phyloP scores from a whole-genome alignment of 2,329 filamentous ascomycete species.

The Coniochaeta sp. region DNA sequence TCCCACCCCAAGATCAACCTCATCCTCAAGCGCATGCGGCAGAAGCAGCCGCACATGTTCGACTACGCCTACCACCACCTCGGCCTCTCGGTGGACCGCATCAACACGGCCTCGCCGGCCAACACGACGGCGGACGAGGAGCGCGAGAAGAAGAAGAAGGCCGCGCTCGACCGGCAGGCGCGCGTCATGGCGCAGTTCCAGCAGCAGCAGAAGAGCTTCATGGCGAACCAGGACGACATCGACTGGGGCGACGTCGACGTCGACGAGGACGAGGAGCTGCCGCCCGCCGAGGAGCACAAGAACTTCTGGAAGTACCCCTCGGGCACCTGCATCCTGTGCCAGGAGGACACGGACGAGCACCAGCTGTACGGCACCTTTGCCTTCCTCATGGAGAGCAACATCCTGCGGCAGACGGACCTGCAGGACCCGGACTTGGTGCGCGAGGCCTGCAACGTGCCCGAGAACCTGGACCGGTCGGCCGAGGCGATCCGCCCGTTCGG shows the following conservation, averaged over 20 bases:
- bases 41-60: slow-evolving; percentile 71
- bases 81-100: slow-evolving; percentile 65
- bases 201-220: slow-evolving; percentile 90
- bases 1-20: slow-evolving; percentile 80
- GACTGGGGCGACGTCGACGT: slow-evolving; percentile 85
- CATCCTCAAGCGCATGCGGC: slow-evolving; percentile 76
- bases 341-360: slow-evolving; percentile 89
- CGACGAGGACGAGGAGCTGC: slow-evolving; percentile 58
- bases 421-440: slow-evolving; percentile 75
- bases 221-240: slow-evolving; percentile 79
- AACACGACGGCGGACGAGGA: slow-evolving; percentile 61
- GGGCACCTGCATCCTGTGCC: slow-evolving; percentile 91
- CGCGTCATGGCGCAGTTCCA: slow-evolving; percentile 98
- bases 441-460: slow-evolving; percentile 72
- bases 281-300: slow-evolving; percentile 56
- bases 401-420: slow-evolving; percentile 80
- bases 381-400: slow-evolving; percentile 75
- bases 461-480: slow-evolving; percentile 76
- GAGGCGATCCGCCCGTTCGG: slow-evolving; percentile 83
- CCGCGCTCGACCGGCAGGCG: slow-evolving; percentile 81
- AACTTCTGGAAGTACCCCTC: slow-evolving; percentile 85
- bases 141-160: slow-evolving; percentile 78
- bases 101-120: slow-evolving; percentile 78
- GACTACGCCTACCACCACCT: slow-evolving; percentile 57
- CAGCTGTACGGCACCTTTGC: slow-evolving; percentile 90